Evolutionary conservation across 257 asterid species (phyloP).

Genomic region (Schizonepeta tenuifolia): DNA sequence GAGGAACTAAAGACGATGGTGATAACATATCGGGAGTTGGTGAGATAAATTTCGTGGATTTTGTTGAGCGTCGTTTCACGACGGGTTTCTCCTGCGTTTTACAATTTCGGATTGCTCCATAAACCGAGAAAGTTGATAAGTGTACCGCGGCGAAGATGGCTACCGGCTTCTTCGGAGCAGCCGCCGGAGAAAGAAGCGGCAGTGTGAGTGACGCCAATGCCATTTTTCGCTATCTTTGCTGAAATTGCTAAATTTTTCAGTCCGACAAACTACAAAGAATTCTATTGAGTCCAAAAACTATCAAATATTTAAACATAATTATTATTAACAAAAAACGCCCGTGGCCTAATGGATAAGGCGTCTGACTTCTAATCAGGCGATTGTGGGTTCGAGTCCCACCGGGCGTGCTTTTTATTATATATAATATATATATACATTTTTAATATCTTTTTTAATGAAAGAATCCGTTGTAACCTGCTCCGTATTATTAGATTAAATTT

Average conservation of each 20-base stretch:
- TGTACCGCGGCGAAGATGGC: constrained; percentile 26
- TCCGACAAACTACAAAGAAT: too few relatives aligned
- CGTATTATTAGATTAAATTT: too few relatives aligned
- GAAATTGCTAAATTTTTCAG: neutral
- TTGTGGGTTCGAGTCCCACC: constrained; percentile 99
- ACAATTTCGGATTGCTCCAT: constrained; percentile 26
- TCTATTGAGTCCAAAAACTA: neutral
- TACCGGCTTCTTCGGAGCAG: constrained; percentile 29
- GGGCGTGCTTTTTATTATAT: constrained; percentile 57
- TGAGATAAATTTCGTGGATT: constrained; percentile 48
- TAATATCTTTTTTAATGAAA: neutral
- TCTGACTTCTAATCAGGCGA: constrained; percentile 99
- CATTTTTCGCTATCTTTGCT: neutral
- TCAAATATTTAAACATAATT: too few relatives aligned
- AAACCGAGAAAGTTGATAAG: constrained; percentile 21
- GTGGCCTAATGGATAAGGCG: constrained; percentile 99
- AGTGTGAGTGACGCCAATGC: constrained; percentile 26
- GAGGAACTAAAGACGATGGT: constrained; percentile 40
- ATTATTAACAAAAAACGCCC: constrained; percentile 52
- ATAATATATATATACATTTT: neutral
- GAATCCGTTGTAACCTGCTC: too few relatives aligned
- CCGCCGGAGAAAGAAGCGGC: constrained; percentile 30
- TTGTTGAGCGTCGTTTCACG: constrained; percentile 45
- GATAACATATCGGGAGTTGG: constrained; percentile 37
- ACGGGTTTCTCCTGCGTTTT: constrained; percentile 43